Percentiles rank a stretch among this genome's conserved stretches.
Evolutionary conservation across 2,329 filamentous ascomycete species (phyloP).

Genomic region (Beauveria varroae): DNA sequence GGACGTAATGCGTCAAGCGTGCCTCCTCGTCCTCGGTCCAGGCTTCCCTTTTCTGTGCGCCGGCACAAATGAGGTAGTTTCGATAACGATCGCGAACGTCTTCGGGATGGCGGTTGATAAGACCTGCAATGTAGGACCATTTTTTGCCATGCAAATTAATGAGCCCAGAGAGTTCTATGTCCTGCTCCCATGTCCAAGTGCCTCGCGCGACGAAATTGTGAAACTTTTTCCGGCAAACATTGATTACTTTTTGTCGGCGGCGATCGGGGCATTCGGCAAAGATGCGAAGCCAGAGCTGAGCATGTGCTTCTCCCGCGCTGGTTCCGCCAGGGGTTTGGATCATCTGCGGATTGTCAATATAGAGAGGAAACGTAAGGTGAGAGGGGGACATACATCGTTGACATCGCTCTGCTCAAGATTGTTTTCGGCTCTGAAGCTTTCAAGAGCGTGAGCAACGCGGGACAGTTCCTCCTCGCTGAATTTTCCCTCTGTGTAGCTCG

Average conservation of each 20-base stretch:
- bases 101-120: slow-evolving; percentile 56
- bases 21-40: slow-evolving; percentile 58
- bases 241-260: slow-evolving; percentile 45
- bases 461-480: slow-evolving; percentile 38
- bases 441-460: slow-evolving; percentile 33
- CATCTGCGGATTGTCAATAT: slow-evolving; percentile 20
- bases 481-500: slow-evolving; percentile 28
- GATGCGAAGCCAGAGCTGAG: slow-evolving; percentile 44
- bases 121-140: slow-evolving; percentile 55
- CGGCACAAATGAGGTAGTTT: slow-evolving; percentile 56
- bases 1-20: slow-evolving; percentile 43
- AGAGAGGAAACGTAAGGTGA: slow-evolving; percentile 14
- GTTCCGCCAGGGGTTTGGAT: slow-evolving; percentile 29
- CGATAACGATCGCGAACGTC: slow-evolving; percentile 65
- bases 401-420: slow-evolving; percentile 36
- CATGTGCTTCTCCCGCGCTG: slow-evolving; percentile 27
- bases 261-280: slow-evolving; percentile 40
- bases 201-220: slow-evolving; percentile 56
- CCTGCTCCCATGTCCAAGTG: slow-evolving; percentile 32
- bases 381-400: slow-evolving; percentile 34
- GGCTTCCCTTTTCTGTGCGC: slow-evolving; percentile 40
- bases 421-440: slow-evolving; percentile 36
- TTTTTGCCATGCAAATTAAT: slow-evolving; percentile 35
- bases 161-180: slow-evolving; percentile 27
- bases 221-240: slow-evolving; percentile 53